Conservation (phyloP, 257 asterid species). For the Solanum okadae region DNA sequence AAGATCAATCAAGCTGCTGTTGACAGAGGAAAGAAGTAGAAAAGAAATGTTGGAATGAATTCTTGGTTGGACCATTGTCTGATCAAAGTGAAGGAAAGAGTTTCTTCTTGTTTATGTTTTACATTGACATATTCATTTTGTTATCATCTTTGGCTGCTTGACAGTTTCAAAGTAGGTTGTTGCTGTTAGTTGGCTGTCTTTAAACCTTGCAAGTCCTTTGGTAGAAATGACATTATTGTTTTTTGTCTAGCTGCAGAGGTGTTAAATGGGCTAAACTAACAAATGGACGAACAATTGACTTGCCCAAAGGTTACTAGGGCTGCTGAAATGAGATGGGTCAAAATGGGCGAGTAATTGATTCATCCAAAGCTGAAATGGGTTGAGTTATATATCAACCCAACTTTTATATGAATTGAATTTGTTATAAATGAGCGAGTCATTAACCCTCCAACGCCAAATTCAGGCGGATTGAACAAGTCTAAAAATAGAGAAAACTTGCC, state of each 20-base stretch:
- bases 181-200: conserved; percentile 4
- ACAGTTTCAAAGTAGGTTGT: conserved; percentile 10
- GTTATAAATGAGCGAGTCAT: not conserved
- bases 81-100: not conserved
- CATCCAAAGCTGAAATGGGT: not conserved
- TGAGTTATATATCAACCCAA: not conserved
- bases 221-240: not conserved
- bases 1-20: not conserved
- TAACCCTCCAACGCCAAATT: not conserved
- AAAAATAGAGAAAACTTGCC: not conserved
- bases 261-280: not conserved
- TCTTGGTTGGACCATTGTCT: not conserved
- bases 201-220: not conserved
- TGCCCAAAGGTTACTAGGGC: not conserved
- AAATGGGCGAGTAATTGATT: not conserved
- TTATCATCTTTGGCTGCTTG: not conserved
- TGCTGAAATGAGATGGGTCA: not conserved
- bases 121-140: not conserved
- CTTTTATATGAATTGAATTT: not conserved
- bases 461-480: not conserved
- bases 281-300: not conserved
- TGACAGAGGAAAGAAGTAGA: not conserved
- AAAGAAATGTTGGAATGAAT: not conserved
- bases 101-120: not conserved
- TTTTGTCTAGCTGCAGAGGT: not conserved